Base-by-base conservation (phyloP, 305 asterid genomes). In the Fraxinus sp. region DNA sequence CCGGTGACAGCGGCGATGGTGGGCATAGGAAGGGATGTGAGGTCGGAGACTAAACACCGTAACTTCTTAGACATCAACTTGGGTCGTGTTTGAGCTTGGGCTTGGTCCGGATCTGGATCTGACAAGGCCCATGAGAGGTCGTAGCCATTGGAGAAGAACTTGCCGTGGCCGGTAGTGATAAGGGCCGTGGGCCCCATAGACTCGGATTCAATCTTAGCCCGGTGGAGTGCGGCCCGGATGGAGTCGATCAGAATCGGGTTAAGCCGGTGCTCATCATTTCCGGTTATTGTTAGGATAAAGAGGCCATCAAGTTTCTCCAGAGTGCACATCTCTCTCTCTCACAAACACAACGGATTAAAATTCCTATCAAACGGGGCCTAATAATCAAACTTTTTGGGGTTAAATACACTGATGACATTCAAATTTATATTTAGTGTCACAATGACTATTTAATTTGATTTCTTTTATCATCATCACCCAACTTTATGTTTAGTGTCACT, bases 1-100 rank as follows among this genome's bases (percentile, higher is more conserved):
- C 94, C 95, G 7, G 90, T 87, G 82, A 93, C 93, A 36, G 96
- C 97, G 35, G 97, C 97, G 80, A 93, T 90, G 8, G 95, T 92
- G 5, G 97, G 95, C 94, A 94, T 92, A 24, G 98, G 97, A 77
- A 94, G 86, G 59, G 86, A 77, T 84, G 91, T 83, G 28, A 94
- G 90, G 39, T 94, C 97, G 64, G 83, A 84, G 57, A 94, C 84
- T 26, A 94, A 78, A 18, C 81, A 37, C 2, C 95, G 97, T 84
- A 92, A 84, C 74, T 90, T 88, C 81, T 78, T 79, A 4, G 92
- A 86, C 93, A 92, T 84, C 37, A 80, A 57, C 35, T 74, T 79
- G 64, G 83, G 4, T 0, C 90, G 87, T 55, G 36, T 3, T 3
- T 0, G 80, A 62, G 32, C 44, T 33, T 49, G 68, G 41, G 24